These are phyloP conservation scores for Aspergillus chevalieri DNA, from an alignment of 2,329 filamentous ascomycete genomes.

Conservation along the genomic window DNA sequence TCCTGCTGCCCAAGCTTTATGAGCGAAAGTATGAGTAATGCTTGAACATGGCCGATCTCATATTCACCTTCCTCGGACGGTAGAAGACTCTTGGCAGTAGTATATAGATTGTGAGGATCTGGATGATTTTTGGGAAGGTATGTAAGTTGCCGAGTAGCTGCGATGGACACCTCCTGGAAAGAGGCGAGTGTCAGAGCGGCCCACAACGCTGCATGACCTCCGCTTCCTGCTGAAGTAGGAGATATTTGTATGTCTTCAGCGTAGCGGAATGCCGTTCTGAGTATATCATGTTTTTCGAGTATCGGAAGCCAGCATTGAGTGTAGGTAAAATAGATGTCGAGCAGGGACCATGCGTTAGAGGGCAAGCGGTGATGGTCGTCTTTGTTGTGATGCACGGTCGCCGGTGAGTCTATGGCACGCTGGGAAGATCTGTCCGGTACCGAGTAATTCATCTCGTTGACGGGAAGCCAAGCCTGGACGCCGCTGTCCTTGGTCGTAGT, in stretches of 20 bases:
- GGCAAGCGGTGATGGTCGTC: slow-evolving; percentile 42
- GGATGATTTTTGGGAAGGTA: slow-evolving; percentile 9
- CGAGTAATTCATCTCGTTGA: not conserved
- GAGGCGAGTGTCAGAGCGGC: slow-evolving; percentile 54
- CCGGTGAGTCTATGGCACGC: not conserved
- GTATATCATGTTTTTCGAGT: slow-evolving; percentile 58
- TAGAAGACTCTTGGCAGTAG: slow-evolving; percentile 29
- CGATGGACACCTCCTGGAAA: slow-evolving; percentile 44
- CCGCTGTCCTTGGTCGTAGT: slow-evolving; percentile 18
- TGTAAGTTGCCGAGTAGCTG: slow-evolving; percentile 13
- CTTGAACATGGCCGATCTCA: slow-evolving; percentile 50
- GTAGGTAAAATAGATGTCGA: slow-evolving; percentile 70
- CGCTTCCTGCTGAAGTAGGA: slow-evolving; percentile 30
- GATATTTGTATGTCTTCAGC: slow-evolving; percentile 21
- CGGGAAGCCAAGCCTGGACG: slow-evolving; percentile 17
- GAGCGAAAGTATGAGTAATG: slow-evolving; percentile 55
- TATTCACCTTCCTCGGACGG: slow-evolving; percentile 45
- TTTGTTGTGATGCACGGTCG: not conserved
- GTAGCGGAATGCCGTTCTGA: slow-evolving; percentile 44
- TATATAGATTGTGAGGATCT: slow-evolving; percentile 41
- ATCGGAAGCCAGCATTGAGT: slow-evolving; percentile 73
- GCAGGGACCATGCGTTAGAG: slow-evolving; percentile 45
- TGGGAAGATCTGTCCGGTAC: not conserved
- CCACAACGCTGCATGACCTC: slow-evolving; percentile 55
- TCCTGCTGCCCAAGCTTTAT: slow-evolving; percentile 56